phyloP scores from a whole-genome alignment of 257 asterid species.

The Rauvolfia tetraphylla region DNA sequence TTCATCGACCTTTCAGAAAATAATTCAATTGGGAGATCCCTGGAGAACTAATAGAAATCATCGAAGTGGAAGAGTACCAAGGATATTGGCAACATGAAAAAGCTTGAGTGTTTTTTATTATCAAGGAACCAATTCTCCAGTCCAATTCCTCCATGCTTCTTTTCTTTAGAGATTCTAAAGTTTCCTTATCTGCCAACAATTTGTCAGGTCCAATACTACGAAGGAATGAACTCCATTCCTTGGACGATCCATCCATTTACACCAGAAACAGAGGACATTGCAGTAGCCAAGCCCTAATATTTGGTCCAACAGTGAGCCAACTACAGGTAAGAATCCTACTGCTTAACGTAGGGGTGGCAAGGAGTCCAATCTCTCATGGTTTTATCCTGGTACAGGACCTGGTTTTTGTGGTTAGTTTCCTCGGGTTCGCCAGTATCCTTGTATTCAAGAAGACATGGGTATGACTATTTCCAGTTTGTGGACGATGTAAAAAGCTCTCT shows the following conservation, averaged over 20 bases:
- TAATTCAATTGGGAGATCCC: no score
- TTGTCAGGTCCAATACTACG: slow-evolving; percentile 29
- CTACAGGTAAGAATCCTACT: neutral
- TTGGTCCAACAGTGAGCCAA: neutral
- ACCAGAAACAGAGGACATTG: slow-evolving; percentile 4
- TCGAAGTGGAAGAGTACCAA: slow-evolving; percentile 27
- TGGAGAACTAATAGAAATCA: no score
- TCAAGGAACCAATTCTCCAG: slow-evolving; percentile 28
- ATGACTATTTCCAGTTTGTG: slow-evolving; percentile 5
- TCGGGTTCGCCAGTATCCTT: slow-evolving; percentile 13
- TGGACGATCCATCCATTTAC: slow-evolving; percentile 10
- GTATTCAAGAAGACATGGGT: slow-evolving; percentile 12
- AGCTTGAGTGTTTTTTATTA: slow-evolving; percentile 30
- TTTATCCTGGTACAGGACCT: slow-evolving; percentile 8
- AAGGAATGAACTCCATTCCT: slow-evolving; percentile 27
- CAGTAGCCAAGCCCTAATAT: neutral
- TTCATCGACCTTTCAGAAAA: no score
- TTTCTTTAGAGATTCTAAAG: slow-evolving; percentile 24
- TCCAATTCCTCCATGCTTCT: slow-evolving; percentile 22
- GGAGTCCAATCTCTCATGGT: neutral
- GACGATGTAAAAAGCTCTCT: no score
- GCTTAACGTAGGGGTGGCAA: neutral
- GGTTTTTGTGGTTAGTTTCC: slow-evolving; percentile 24
- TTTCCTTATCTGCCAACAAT: slow-evolving; percentile 24
- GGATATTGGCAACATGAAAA: slow-evolving; percentile 20